Conservation (phyloP, 169 alveolate genomes). For the Cyclospora cayetanensis region DNA sequence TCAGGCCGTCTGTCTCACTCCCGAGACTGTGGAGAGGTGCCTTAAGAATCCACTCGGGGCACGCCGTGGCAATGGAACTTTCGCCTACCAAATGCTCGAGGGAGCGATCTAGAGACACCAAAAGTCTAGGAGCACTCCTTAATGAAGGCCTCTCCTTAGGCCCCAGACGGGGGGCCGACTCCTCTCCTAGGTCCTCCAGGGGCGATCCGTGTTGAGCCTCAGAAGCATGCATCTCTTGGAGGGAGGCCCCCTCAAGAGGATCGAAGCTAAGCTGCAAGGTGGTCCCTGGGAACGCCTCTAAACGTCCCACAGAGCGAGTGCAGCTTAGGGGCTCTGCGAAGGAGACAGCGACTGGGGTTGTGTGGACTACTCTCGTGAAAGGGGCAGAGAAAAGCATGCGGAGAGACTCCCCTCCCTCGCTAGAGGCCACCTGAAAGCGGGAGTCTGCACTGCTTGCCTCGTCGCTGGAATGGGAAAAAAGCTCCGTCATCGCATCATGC, state of each 20-base stretch:
- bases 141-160: no score
- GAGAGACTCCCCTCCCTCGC: no score
- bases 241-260: not conserved
- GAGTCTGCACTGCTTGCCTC: not conserved
- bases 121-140: conserved; percentile 15
- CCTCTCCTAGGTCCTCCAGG: no score
- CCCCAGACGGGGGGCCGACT: no score
- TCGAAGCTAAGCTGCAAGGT: not conserved
- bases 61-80: not conserved
- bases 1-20: not conserved
- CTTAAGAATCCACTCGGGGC: not conserved
- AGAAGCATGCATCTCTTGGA: no score
- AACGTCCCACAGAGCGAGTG: not conserved
- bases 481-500: no score
- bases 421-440: no score
- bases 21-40: not conserved
- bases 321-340: conserved; percentile 16
- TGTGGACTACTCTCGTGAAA: conserved; percentile 10
- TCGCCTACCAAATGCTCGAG: conserved; percentile 49
- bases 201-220: no score
- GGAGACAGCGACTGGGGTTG: not conserved
- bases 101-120: conserved; percentile 52
- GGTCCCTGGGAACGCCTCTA: not conserved
- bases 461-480: no score
- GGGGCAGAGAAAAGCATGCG: not conserved